Base-by-base conservation (phyloP, 2,329 filamentous ascomycete species). In the Xylaria sp. region DNA sequence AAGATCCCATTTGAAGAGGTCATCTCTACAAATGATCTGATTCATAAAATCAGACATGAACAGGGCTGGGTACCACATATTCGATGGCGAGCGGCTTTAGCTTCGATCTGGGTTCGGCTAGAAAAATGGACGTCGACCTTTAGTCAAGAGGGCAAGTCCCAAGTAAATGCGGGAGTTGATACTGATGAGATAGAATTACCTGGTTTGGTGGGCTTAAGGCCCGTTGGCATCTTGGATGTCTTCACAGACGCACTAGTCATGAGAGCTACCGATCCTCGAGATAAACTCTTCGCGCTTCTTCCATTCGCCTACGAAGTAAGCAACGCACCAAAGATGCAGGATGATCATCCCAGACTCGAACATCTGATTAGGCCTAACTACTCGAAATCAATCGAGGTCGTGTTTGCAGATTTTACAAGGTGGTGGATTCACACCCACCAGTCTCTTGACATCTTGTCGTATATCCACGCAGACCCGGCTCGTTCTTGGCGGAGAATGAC, bases 211-310 rank as follows among this genome's bases (percentile, higher is more conserved):
- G 48, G 23, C 15, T 28, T 20, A 31, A 31, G 26, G n/a, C 13
- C 57, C 4, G 17, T 59, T 48, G 57, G 40, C 15, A 60, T 60
- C 2, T 38, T 60, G 10, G 58, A 60, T 60, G 11, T 60, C n/a
- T 60, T 49, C 28, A 38, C 49, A 28, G 42, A 38, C 26, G 58
- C 40, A 23, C 42, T 60, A 1, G 42, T 20, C 5, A 60, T 60
- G 58, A 49, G 33, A 28, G 58, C 58, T 23, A 49, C 28, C 9
- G 44, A 60, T n/a, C 15, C 44, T 11, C 26, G 58, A 38, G 58
- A 60, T 13, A 60, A 60, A 28, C 42, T 49, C 4, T 60, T 60
- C 6, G 58, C 58, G 49, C 44, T 60, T n/a, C 33, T 60, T 6
- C 28, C 58, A 23, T 49, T 60, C 11, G 54, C 31, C 10, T 4